phyloP scores from a whole-genome alignment of 2,329 filamentous ascomycete species.

The Leptographium radiaticola region DNA sequence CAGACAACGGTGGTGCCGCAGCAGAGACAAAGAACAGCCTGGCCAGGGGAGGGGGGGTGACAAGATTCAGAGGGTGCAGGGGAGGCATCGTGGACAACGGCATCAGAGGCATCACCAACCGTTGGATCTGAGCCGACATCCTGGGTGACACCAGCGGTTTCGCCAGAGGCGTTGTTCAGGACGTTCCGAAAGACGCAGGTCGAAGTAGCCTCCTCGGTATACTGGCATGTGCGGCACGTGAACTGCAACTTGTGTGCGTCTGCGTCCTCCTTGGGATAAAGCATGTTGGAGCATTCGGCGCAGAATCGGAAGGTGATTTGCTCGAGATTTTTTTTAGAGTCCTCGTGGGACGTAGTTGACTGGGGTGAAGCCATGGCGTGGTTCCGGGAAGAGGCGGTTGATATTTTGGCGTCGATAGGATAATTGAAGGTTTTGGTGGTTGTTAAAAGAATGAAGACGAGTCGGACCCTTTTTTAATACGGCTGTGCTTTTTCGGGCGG shows the following conservation, averaged over 20 bases:
- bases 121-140: conserved; percentile 97
- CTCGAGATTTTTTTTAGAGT: conserved; percentile 43
- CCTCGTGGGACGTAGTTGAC: conserved; percentile 30
- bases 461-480: no score
- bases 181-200: conserved; percentile 94
- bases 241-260: conserved; percentile 77
- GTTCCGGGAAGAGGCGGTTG: neutral
- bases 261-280: conserved; percentile 93
- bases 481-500: no score
- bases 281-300: conserved; percentile 96
- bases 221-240: conserved; percentile 90
- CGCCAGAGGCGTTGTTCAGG: conserved; percentile 79
- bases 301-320: conserved; percentile 97
- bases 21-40: conserved; percentile 28
- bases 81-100: conserved; percentile 1
- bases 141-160: conserved; percentile 93
- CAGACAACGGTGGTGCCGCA: conserved; percentile 34
- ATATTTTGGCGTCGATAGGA: neutral
- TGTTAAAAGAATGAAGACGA: neutral
- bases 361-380: conserved; percentile 43
- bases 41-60: conserved; percentile 6
- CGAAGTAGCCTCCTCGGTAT: conserved; percentile 72
- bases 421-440: no score
- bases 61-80: neutral
- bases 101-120: conserved; percentile 54